These are phyloP conservation scores for Omphalotus guepiniiformis DNA, from an alignment of 768 basidiomycete species.

Conservation along the genomic window DNA sequence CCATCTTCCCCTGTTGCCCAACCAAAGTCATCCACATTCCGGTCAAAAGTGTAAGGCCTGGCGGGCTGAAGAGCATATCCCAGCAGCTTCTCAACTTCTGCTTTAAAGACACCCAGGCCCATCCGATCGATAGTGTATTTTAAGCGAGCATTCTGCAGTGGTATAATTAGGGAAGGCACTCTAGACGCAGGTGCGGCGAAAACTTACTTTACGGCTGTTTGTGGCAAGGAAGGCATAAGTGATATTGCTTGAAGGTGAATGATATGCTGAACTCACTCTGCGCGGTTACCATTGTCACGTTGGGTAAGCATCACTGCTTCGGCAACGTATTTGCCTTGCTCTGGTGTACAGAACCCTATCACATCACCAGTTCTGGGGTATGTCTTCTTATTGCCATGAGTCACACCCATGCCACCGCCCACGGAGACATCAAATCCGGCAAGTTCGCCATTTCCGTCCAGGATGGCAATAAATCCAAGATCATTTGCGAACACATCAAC, in stretches of 20 bases:
- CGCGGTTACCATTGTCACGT: constrained; percentile 93
- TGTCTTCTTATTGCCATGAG: constrained; percentile 98
- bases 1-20: constrained; percentile 89
- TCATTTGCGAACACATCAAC: constrained; percentile 96
- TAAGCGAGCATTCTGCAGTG: constrained; percentile 69
- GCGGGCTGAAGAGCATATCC: constrained; percentile 74
- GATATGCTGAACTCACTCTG: constrained; percentile 63
- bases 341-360: constrained; percentile 88
- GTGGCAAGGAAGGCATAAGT: constrained; percentile 6
- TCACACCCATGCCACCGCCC: constrained; percentile 99
- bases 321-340: constrained; percentile 81
- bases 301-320: constrained; percentile 94
- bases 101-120: constrained; percentile 83
- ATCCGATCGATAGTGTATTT: constrained; percentile 98
- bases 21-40: constrained; percentile 92
- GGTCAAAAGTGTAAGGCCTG: constrained; percentile 75
- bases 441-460: constrained; percentile 68
- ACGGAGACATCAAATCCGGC: constrained; percentile 91
- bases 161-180: background rate
- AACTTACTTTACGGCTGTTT: constrained; percentile 50
- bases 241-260: background rate
- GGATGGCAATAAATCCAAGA: constrained; percentile 94
- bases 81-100: constrained; percentile 84
- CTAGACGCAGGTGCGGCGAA: background rate
- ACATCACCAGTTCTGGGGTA: constrained; percentile 87